Evolutionary conservation across 1,139 yeast genomes (phyloP), one percentile per base, ranked within the genome.

Genomic region (Taphrina populina): DNA sequence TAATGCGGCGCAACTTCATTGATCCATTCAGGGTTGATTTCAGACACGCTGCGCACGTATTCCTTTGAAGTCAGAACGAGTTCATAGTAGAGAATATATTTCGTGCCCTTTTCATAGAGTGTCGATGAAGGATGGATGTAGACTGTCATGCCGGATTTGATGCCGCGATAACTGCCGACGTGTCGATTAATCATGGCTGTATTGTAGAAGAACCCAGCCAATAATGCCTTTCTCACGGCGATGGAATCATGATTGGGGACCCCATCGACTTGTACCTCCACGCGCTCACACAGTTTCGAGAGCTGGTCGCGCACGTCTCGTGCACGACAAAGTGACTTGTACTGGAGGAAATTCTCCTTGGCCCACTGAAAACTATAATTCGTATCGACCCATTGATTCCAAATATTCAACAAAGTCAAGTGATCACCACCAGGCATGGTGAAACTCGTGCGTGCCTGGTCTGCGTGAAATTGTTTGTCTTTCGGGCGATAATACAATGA

Each of bases 301-400:
- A 92, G 69, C 65, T 92, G 98, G 24, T 79, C 80, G 30, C 88
- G 75, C 1, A 90, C 83, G 60, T 83, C 86, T 52, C 83, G 72
- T 0, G 84, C 92, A 39, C 96, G 72, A 36, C 73, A 72, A 63
- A 92, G 69, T 0, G 95, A 80, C 66, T 83, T 82, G 68, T 78
- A 78, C 66, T 92, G 96, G 2, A 92, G 65, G 65, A 79, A 88
- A 65, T 87, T 82, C 63, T 88, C 96, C 62, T 79, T 81, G 62
- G 96, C 90, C 98, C 98, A 92, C 57, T 81, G 80, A 40, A 73
- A 73, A 0, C 95, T 84, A 65, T 71, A 84, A 0, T 83, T 87
- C 1, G 81, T 76, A 3, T 79, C 84, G 3, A 69, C 77, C 95
- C 96, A 92, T 62, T 80, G 83, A 21, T 79, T 74, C 80, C 84